A percentile compares a stretch with the other conserved stretches of the same genome.
Conservation (phyloP, 495 filamentous ascomycete species). For the Penicilliopsis zonata region DNA sequence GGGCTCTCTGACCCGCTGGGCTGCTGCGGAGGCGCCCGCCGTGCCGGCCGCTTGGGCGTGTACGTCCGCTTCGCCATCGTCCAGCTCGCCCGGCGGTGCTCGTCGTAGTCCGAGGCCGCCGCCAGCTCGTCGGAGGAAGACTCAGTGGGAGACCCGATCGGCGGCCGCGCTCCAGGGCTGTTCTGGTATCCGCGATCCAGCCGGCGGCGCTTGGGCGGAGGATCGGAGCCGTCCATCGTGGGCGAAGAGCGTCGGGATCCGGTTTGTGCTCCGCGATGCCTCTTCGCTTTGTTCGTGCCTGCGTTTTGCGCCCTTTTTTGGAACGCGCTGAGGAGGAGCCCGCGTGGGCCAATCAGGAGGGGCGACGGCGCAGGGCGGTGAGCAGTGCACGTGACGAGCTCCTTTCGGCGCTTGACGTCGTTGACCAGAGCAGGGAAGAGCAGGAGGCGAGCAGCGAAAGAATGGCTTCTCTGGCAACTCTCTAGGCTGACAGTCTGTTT, state of each 20-base stretch:
- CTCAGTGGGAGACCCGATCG: conserved; percentile 23
- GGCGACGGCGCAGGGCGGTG: too few species aligned
- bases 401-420: too few species aligned
- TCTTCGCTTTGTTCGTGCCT: too few species aligned
- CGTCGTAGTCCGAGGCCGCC: conserved; percentile 29
- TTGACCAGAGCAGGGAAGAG: too few species aligned
- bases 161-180: conserved; percentile 2
- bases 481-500: too few species aligned
- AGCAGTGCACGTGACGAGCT: too few species aligned
- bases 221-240: conserved; percentile 19
- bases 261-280: background rate
- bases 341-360: too few species aligned
- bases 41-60: conserved; percentile 24
- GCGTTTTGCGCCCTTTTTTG: too few species aligned
- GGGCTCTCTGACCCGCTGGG: conserved; percentile 29
- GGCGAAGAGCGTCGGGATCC: background rate
- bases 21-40: conserved; percentile 15
- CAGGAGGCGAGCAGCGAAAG: too few species aligned
- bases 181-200: conserved; percentile 24
- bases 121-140: conserved; percentile 44
- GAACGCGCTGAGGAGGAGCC: too few species aligned
- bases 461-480: too few species aligned
- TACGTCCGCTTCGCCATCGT: conserved; percentile 16
- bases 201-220: conserved; percentile 44
- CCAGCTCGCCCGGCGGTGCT: conserved; percentile 30